Base-by-base conservation (phyloP, 345 rosid genomes). In the Eutrema heterophyllum region DNA sequence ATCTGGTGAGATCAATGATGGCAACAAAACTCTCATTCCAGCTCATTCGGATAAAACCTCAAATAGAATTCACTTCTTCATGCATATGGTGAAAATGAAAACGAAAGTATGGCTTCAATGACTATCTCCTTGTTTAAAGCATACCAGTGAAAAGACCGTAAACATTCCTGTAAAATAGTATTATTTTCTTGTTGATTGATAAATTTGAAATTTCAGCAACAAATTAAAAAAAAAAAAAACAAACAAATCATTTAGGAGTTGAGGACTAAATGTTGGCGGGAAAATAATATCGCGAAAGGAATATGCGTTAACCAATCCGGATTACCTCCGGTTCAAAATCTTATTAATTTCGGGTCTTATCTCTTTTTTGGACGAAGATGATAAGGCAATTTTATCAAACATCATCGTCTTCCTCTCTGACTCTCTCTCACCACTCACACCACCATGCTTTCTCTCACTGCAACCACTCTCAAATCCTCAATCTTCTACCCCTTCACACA, bases 381-480 rank as follows among this genome's bases (percentile, higher is more conserved):
- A 73, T 18, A 51, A 60, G 55, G 61, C 49, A 66, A 21, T 24
- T 2, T 16, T n/a, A 30, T 15, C 6, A 27, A 27, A 36, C 13
- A 33, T 6, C 65, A 18, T 66, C 72, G 29, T 81, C 79, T 74
- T 48, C 65, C 67, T 39, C 51, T 43, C n/a, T 3, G 13, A 9
- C 33, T 29, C 77, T 59, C 49, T 66, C 73, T 61, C 75, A 48
- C 81, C 75, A 66, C 49, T 66, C 73, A 53, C 75, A 48, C 81
- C 75, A 66, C 80, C 56, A 76, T 78, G 81, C 44, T 78, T 46
- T 78, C 81, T 45, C 70, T 78, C 35, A 29, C 78, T 9, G 68
- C 70, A 67, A 60, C 77, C 2, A 46, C 81, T 35, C 81, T 67
- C 65, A 78, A 35, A 12, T 46, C 78, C 29, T 66, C 74, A 41